Base-by-base conservation (phyloP, 1,284 basidiomycete genomes). In the Austroboletus niveus region DNA sequence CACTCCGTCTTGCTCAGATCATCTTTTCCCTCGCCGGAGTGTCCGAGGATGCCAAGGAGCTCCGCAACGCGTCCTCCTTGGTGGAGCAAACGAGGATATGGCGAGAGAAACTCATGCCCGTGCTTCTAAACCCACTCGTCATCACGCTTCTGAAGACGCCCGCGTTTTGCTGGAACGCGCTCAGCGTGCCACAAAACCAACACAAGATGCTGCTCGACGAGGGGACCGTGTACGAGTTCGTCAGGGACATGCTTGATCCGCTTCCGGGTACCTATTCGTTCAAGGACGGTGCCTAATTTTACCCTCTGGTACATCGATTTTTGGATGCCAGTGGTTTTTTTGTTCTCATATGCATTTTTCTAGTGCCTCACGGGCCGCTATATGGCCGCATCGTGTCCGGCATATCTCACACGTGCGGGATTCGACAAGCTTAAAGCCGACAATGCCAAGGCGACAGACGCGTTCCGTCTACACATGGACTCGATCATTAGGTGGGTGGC, bases 181-280 rank as follows among this genome's bases (percentile, higher is more conserved):
- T 92, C 14, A 89, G 89, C 32, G 88, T 92, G 2, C 89, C 89
- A 3, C 73, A 78, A 60, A 89, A 89, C 65, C 89, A 92, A 72
- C 79, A 84, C 63, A 75, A 79, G 60, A 85, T 84, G 73, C 76
- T 90, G 65, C 65, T 87, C 41, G 61, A 82, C 30, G 88, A 90
- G 60, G 85, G 86, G 3, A 73, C 75, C 7, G 70, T 84, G 15
- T 77, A 77, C 55, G 77, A 84, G 55, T 82, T 82, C 56, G 72
- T 85, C 42, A 69, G 70, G 47, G 83, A 87, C 31, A 88, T 87
- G 1, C 65, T 88, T 22, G 83, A 88, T 56, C 85, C 87, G 0
- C 70, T 89, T 11, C 76, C 81, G 0, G 74, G 74, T 15, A 77
- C 63, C 57, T 79, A 62, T 71, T 71, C 57, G 54, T 81, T 73